phyloP scores from a whole-genome alignment of 1,284 basidiomycete genomes.

The Athelia psychrophila region DNA sequence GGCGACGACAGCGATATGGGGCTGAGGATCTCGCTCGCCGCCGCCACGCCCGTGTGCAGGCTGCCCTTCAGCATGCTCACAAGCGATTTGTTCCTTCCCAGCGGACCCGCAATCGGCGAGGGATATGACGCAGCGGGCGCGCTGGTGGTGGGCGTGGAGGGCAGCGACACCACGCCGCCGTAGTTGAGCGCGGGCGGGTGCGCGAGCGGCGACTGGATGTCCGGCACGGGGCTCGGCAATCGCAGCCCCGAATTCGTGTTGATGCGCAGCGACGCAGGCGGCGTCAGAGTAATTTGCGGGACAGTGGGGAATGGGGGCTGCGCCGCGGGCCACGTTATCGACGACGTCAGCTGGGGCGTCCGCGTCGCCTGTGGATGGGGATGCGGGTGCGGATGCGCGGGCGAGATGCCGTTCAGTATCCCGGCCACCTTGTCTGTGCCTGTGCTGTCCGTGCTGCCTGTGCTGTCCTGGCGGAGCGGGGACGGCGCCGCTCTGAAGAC shows the following conservation, averaged over 20 bases:
- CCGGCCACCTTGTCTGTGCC: background rate
- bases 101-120: background rate
- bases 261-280: background rate
- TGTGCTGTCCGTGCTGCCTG: background rate
- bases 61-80: constrained; percentile 31
- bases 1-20: constrained; percentile 42
- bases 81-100: constrained; percentile 7
- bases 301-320: background rate
- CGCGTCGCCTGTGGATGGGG: too few relatives aligned
- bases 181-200: constrained; percentile 24
- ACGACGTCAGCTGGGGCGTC: too few relatives aligned
- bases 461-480: constrained; percentile 1
- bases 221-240: background rate
- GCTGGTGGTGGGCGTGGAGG: constrained; percentile 13
- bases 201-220: background rate
- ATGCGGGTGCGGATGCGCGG: too few relatives aligned
- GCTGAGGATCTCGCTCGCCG: constrained; percentile 41
- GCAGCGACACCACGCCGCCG: constrained; percentile 21
- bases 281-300: background rate
- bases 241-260: background rate
- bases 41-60: constrained; percentile 28
- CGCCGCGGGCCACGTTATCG: background rate
- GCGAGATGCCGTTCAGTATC: background rate
- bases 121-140: constrained; percentile 1
- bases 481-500: background rate